Evolutionary conservation across 345 rosid genomes (phyloP).

Genomic region (Microthlaspi erraticum): DNA sequence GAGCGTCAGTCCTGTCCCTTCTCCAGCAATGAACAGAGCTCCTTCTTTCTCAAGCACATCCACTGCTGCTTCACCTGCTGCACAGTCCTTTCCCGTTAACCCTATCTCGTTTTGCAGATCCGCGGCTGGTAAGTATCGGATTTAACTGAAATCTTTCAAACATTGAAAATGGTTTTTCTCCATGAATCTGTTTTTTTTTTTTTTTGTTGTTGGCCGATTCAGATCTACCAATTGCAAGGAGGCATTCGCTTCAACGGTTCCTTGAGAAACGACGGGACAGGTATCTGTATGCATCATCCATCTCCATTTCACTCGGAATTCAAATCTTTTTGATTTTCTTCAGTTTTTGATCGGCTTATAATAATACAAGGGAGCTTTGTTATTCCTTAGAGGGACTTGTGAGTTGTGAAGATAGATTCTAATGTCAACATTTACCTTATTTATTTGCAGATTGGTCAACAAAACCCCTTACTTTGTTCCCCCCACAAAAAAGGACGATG

Average conservation of each 20-base stretch:
- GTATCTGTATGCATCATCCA: slow-evolving; percentile 43
- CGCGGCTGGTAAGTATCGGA: slow-evolving; percentile 65
- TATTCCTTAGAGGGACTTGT: slow-evolving; percentile 10
- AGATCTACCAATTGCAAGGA: slow-evolving; percentile 89
- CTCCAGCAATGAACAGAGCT: slow-evolving; percentile 77
- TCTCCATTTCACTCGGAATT: slow-evolving; percentile 9
- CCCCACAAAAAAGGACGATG: slow-evolving; percentile 46
- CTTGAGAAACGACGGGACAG: slow-evolving; percentile 93
- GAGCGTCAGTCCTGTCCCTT: slow-evolving; percentile 45
- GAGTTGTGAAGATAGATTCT: slow-evolving; percentile 25
- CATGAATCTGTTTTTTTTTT: slow-evolving; percentile 21
- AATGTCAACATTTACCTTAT: slow-evolving; percentile 11
- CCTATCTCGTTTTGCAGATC: slow-evolving; percentile 65
- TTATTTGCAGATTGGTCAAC: slow-evolving; percentile 66
- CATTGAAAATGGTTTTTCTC: slow-evolving; percentile 12
- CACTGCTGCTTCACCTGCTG: slow-evolving; percentile 58
- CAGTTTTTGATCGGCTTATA: not conserved
- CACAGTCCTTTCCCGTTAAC: slow-evolving; percentile 54
- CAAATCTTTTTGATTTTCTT: not conserved
- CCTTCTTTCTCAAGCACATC: slow-evolving; percentile 80
- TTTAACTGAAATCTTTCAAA: not conserved
- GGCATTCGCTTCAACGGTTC: slow-evolving; percentile 88
- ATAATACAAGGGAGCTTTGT: not conserved
- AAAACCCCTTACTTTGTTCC: slow-evolving; percentile 70
- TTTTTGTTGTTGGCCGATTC: slow-evolving; percentile 9